Evolutionary conservation across 1,139 yeast species (phyloP), one percentile per base, ranked within the genome.

Genomic region (Saccharomyces hybrid): DNA sequence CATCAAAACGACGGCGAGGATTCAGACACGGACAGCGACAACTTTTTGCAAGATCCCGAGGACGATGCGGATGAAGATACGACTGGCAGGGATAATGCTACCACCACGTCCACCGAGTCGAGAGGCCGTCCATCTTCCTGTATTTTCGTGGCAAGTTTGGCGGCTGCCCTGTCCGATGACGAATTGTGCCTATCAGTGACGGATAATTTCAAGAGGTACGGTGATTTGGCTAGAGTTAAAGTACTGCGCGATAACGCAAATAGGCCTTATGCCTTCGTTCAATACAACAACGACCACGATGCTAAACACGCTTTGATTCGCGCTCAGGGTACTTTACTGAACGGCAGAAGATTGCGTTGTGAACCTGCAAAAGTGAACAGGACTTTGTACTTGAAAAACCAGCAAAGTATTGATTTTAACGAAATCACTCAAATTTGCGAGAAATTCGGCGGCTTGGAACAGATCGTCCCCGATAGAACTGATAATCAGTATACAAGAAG

Each of bases 191-290:
- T 77, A 26, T 82, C 93, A 0, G 95, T 89, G 3, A 80, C 83
- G 3, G 73, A 77, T 14, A 86, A 82, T 64, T 86, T 86, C 61
- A 67, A 71, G 54, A 74, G 80, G 69, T 88, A 85, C 84, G 96
- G 96, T 11, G 73, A 77, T 38, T 73, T 87, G 48, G 75, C 82
- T 6, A 74, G 86, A 20, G 96, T 88, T n/a, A 90, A 91, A 65
- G 96, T 90, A 3, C 78, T 90, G 58, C 77, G 97, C 53, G 97
- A 91, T 72, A 81, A 86, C 20, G 75, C 82, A 32, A 86, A 87
- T 67, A 78, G 97, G 48, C 98, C 98, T 0, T 91, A 91, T 69
- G 97, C 97, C 0, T 91, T 91, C 76, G 97, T 90, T 48, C 97
- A 91, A 70, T 89, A 86, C 68, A 75, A 82, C 13, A 82, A 75